Evolutionary conservation across 305 asterid genomes (phyloP).

Genomic region (Fraxinus floribunda): DNA sequence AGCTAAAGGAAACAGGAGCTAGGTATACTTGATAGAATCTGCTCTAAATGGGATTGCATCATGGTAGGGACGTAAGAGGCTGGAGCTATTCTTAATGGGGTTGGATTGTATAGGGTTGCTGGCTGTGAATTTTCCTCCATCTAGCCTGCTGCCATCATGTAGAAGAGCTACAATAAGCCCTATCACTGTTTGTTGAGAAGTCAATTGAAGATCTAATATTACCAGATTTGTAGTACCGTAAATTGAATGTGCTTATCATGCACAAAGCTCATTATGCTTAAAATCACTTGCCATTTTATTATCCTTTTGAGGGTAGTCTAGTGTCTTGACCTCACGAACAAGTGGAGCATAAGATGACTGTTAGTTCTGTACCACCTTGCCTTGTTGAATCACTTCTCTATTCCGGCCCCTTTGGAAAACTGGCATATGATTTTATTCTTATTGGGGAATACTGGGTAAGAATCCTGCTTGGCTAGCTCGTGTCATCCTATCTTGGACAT

Average conservation of each 20-base stretch:
- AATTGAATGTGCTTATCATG: not conserved
- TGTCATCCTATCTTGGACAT: not conserved
- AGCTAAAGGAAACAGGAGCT: not conserved
- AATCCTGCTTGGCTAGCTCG: not conserved
- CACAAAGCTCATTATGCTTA: not conserved
- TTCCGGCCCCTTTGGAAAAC: not conserved
- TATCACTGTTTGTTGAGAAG: not conserved
- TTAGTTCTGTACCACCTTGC: not conserved
- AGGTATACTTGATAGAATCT: not conserved
- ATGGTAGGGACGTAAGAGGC: not conserved
- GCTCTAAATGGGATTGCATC: not conserved
- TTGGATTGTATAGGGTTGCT: not conserved
- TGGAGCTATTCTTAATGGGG: not conserved
- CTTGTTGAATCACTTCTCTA: not conserved
- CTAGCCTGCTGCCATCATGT: not conserved
- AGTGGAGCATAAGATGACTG: not conserved
- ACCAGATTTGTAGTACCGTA: not conserved
- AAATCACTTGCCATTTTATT: not conserved
- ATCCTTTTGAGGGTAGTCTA: not conserved
- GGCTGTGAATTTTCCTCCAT: not conserved
- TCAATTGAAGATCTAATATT: not conserved
- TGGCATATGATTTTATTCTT: not conserved
- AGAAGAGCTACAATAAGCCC: not conserved
- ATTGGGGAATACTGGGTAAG: not conserved
- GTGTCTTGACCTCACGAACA: not conserved